phyloP scores from a whole-genome alignment of 768 basidiomycete genomes.

The Tylopilus sp. region DNA sequence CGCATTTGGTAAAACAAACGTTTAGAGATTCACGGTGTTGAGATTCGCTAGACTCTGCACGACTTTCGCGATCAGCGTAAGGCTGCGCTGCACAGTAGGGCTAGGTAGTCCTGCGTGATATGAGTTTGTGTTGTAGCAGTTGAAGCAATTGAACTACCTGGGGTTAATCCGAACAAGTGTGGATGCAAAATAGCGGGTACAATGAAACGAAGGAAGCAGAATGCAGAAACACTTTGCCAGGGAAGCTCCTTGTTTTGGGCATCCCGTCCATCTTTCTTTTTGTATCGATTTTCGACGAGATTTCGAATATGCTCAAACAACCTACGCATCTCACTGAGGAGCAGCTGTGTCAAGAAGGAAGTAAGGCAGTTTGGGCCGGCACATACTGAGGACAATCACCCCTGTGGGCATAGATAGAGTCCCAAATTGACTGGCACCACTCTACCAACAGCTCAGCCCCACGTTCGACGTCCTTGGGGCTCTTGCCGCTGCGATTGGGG shows the following conservation, averaged over 20 bases:
- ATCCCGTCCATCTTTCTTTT: slow-evolving; percentile 37
- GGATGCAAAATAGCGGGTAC: slow-evolving; percentile 90
- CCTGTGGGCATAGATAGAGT: slow-evolving; percentile 71
- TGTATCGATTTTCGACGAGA: slow-evolving; percentile 67
- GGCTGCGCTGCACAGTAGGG: slow-evolving; percentile 66
- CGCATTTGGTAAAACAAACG: background rate
- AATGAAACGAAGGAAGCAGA: slow-evolving; percentile 86
- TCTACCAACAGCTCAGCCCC: slow-evolving; percentile 66
- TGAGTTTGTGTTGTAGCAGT: slow-evolving; percentile 7
- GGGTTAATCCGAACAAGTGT: slow-evolving; percentile 74
- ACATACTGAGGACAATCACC: slow-evolving; percentile 73
- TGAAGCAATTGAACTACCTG: slow-evolving; percentile 46
- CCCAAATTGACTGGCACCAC: slow-evolving; percentile 83
- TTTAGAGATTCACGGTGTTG: slow-evolving; percentile 51
- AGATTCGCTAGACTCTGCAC: slow-evolving; percentile 87
- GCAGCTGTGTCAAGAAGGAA: slow-evolving; percentile 2
- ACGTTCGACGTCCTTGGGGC: slow-evolving; percentile 57
- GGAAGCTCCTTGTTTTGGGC: slow-evolving; percentile 55
- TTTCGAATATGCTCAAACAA: slow-evolving; percentile 68
- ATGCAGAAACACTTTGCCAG: slow-evolving; percentile 84
- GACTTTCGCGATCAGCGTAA: slow-evolving; percentile 85
- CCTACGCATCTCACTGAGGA: slow-evolving; percentile 62
- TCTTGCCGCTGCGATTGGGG: slow-evolving; percentile 61
- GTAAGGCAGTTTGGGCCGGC: slow-evolving; percentile 1
- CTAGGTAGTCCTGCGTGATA: slow-evolving; percentile 58